Conservation (phyloP, 2,329 filamentous ascomycete species). For the Epichloe bromicola region DNA sequence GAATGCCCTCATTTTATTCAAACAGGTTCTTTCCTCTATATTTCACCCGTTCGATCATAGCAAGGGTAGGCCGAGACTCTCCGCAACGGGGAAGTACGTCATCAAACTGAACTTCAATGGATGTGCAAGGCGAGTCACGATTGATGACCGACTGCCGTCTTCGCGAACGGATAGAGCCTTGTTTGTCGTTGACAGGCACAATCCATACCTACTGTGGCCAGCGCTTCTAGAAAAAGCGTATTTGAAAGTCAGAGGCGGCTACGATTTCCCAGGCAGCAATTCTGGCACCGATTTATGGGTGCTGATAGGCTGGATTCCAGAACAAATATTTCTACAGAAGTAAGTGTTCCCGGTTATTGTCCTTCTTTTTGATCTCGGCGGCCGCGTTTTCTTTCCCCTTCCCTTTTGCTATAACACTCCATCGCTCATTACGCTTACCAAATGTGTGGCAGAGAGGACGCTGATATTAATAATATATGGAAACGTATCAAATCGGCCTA, state of each 20-base stretch:
- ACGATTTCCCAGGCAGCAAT: constrained; percentile 96
- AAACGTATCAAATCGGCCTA: constrained; percentile 61
- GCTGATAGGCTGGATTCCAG: constrained; percentile 89
- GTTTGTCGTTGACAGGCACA: constrained; percentile 76
- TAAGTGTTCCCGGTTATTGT: constrained; percentile 14
- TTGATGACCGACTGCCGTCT: constrained; percentile 77
- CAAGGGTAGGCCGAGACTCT: constrained; percentile 45
- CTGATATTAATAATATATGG: constrained; percentile 68
- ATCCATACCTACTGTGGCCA: constrained; percentile 77
- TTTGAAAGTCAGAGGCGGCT: constrained; percentile 85
- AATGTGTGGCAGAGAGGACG: constrained; percentile 47
- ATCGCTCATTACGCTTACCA: not conserved
- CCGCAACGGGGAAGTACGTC: constrained; percentile 76
- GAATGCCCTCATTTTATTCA: not conserved
- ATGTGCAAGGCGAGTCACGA: constrained; percentile 71
- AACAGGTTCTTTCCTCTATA: constrained; percentile 54
- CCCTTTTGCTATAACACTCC: not conserved
- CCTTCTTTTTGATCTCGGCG: not conserved
- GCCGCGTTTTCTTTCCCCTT: not conserved
- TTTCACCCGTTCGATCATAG: constrained; percentile 62
- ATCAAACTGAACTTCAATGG: constrained; percentile 94
- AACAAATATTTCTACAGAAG: constrained; percentile 83
- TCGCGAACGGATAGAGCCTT: constrained; percentile 64
- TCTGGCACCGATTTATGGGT: constrained; percentile 92
- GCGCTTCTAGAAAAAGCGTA: constrained; percentile 93